phyloP scores from a whole-genome alignment of 805 yeast species.

The Hanseniaspora hatyaiensis region DNA sequence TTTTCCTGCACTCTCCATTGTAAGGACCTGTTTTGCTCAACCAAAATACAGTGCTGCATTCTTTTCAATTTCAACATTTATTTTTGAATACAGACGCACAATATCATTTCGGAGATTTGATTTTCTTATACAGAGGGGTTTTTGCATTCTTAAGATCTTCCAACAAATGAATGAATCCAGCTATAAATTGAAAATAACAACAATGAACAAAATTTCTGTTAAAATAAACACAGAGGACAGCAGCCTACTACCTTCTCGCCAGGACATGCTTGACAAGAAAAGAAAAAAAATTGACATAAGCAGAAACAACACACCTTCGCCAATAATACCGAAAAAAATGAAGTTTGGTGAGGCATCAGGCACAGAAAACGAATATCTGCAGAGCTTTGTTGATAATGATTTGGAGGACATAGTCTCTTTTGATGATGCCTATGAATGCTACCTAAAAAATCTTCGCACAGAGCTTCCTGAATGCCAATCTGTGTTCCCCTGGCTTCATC shows the following conservation, averaged over 20 bases:
- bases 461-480: conserved; percentile 50
- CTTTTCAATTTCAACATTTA: too few species aligned
- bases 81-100: too few species aligned
- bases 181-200: neutral
- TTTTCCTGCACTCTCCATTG: too few species aligned
- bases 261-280: conserved; percentile 3
- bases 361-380: neutral
- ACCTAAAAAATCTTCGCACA: neutral
- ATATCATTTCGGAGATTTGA: too few species aligned
- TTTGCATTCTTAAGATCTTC: too few species aligned
- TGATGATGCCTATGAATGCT: conserved; percentile 4
- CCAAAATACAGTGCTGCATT: too few species aligned
- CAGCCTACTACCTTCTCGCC: neutral
- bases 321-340: conserved; percentile 7
- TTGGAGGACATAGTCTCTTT: neutral
- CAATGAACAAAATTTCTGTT: too few species aligned
- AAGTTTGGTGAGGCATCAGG: neutral
- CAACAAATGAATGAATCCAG: too few species aligned
- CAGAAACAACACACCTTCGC: conserved; percentile 11
- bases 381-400: neutral
- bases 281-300: conserved; percentile 4
- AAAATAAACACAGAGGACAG: neutral
- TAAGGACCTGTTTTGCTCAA: too few species aligned
- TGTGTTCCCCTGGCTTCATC: conserved; percentile 89
- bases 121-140: too few species aligned